phyloP scores from a whole-genome alignment of 2,329 filamentous ascomycete genomes.

The Colletotrichum brevisporum region DNA sequence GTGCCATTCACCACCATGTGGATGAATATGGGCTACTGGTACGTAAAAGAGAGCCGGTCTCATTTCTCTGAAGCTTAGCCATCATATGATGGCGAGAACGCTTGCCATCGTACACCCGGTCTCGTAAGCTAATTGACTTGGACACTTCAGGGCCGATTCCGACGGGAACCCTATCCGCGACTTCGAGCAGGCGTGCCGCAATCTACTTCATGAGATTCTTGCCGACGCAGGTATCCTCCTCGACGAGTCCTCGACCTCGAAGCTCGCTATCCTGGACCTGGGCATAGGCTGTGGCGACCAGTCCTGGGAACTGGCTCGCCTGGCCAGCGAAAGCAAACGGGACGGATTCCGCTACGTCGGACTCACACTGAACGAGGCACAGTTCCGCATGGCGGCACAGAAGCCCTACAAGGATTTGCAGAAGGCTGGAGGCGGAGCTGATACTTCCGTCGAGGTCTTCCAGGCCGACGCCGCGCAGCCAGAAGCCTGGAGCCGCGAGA shows the following conservation, averaged over 20 bases:
- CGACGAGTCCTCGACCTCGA: conserved; percentile 18
- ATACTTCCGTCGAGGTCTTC: conserved; percentile 55
- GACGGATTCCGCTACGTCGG: conserved; percentile 63
- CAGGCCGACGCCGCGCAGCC: conserved; percentile 65
- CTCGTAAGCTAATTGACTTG: conserved; percentile 30
- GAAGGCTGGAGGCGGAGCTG: not conserved
- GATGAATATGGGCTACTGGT: conserved; percentile 76
- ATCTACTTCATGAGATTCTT: conserved; percentile 64
- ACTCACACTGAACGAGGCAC: conserved; percentile 63
- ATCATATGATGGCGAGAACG: no score
- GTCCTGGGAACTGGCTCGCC: conserved; percentile 59
- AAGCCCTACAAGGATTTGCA: conserved; percentile 45
- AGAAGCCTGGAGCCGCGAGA: conserved; percentile 52
- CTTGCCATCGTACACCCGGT: no score
- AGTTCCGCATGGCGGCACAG: conserved; percentile 56
- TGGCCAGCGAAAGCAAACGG: conserved; percentile 43
- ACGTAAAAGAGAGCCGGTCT: conserved; percentile 46
- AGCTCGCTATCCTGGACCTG: conserved; percentile 63
- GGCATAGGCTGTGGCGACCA: conserved; percentile 74
- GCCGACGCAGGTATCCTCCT: conserved; percentile 56
- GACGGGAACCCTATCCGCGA: conserved; percentile 49
- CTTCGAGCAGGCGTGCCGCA: conserved; percentile 63
- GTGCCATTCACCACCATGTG: conserved; percentile 67
- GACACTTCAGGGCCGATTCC: conserved; percentile 44
- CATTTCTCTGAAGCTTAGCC: no score